A percentile compares a stretch with the other conserved stretches of the same genome.
Evolutionary conservation across 306 rosid species (phyloP).

Genomic region (Pueraria montana): DNA sequence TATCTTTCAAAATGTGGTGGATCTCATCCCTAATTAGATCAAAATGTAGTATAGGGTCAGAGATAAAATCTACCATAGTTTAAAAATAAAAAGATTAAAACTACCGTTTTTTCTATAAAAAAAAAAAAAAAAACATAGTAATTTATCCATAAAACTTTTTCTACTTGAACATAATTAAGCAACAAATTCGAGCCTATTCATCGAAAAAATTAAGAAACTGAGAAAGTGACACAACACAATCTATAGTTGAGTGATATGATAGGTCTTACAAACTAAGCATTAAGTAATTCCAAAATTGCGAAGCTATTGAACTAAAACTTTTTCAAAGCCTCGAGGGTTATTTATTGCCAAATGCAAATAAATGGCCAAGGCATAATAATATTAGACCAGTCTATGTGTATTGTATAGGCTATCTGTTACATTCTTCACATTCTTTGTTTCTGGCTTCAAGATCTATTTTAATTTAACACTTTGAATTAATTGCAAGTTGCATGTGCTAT

Average conservation of each 20-base stretch:
- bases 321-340: neutral
- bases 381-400: neutral
- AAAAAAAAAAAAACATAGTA: too few species aligned
- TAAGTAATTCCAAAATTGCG: constrained; percentile 22
- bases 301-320: constrained; percentile 12
- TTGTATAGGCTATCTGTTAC: constrained; percentile 7
- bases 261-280: constrained; percentile 4
- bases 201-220: neutral
- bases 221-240: neutral
- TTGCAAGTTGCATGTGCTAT: constrained; percentile 23
- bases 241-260: constrained; percentile 13
- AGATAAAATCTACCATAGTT: neutral
- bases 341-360: neutral
- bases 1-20: neutral
- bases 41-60: neutral
- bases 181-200: neutral
- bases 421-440: constrained; percentile 21
- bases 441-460: neutral
- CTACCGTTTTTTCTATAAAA: too few species aligned
- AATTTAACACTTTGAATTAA: neutral
- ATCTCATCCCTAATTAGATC: neutral
- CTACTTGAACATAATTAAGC: neutral
- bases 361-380: neutral
- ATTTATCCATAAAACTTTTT: neutral
- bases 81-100: neutral